Conservation (phyloP, 2,329 filamentous ascomycete species). For the Pseudocercospora fuligena region DNA sequence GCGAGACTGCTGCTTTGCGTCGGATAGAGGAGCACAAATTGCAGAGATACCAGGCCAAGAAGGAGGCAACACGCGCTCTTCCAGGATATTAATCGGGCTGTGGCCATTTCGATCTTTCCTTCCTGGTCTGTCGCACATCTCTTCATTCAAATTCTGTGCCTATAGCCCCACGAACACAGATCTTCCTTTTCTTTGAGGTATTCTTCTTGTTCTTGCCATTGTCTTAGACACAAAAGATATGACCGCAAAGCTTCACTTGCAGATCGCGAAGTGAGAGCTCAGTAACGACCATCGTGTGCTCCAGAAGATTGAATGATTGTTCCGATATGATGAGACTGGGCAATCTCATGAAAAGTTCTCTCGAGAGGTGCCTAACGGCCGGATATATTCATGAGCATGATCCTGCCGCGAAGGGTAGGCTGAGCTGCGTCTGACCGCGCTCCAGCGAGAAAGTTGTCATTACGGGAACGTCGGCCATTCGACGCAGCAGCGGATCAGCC, state of each 20-base stretch:
- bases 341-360: too few relatives aligned
- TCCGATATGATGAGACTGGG: background rate
- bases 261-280: too few relatives aligned
- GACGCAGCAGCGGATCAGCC: background rate
- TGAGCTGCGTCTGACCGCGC: background rate
- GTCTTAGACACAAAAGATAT: background rate
- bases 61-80: background rate
- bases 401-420: background rate
- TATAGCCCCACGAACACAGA: background rate
- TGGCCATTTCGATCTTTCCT: background rate
- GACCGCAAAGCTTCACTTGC: too few relatives aligned
- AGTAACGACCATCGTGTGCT: background rate
- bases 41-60: background rate
- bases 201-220: background rate
- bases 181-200: background rate
- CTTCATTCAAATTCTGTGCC: background rate
- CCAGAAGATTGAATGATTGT: background rate
- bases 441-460: background rate
- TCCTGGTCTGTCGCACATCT: too few relatives aligned
- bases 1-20: background rate
- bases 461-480: background rate
- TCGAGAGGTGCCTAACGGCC: too few relatives aligned
- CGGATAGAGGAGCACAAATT: background rate
- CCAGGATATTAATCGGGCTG: background rate
- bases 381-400: background rate